phyloP scores from a whole-genome alignment of 805 yeast species.

The Barnettozyma populi region DNA sequence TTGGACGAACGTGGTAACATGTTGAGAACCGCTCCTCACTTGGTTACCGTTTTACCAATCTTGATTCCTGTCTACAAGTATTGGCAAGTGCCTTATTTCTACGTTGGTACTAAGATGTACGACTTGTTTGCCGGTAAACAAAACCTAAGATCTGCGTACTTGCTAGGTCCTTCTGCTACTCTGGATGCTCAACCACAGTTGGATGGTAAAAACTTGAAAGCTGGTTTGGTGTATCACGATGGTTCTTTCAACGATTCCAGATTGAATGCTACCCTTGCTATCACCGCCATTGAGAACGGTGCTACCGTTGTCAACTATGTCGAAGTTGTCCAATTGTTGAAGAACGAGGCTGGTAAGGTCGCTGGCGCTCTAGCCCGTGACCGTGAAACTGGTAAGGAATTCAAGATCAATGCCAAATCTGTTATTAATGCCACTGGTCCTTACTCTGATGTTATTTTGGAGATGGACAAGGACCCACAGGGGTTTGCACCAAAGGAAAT shows the following conservation, averaged over 20 bases:
- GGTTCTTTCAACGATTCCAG: slow-evolving; percentile 92
- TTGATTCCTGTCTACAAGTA: slow-evolving; percentile 93
- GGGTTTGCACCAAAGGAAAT: slow-evolving; percentile 55
- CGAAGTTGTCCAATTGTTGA: slow-evolving; percentile 71
- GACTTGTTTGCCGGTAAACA: slow-evolving; percentile 90
- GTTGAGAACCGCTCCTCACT: slow-evolving; percentile 87
- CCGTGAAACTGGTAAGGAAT: slow-evolving; percentile 59
- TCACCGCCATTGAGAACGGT: slow-evolving; percentile 81
- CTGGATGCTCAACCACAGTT: slow-evolving; percentile 80
- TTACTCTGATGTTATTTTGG: slow-evolving; percentile 74
- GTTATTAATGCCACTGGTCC: slow-evolving; percentile 96
- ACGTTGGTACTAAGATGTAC: slow-evolving; percentile 84
- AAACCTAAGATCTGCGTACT: slow-evolving; percentile 72
- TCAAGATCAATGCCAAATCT: slow-evolving; percentile 59
- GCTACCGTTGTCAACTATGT: slow-evolving; percentile 86
- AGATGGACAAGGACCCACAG: slow-evolving; percentile 71
- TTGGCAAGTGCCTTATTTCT: slow-evolving; percentile 95
- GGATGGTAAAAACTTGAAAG: slow-evolving; percentile 72
- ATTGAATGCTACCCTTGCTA: slow-evolving; percentile 79
- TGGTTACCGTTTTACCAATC: slow-evolving; percentile 80
- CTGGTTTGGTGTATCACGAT: slow-evolving; percentile 90
- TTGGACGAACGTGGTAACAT: slow-evolving; percentile 81
- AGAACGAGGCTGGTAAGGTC: slow-evolving; percentile 52
- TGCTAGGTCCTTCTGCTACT: slow-evolving; percentile 62
- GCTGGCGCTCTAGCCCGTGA: slow-evolving; percentile 76